These are phyloP conservation scores for Globomyces pollinis-pini DNA, from an alignment of 192 early-diverging fungal species.

Conservation along the genomic window DNA sequence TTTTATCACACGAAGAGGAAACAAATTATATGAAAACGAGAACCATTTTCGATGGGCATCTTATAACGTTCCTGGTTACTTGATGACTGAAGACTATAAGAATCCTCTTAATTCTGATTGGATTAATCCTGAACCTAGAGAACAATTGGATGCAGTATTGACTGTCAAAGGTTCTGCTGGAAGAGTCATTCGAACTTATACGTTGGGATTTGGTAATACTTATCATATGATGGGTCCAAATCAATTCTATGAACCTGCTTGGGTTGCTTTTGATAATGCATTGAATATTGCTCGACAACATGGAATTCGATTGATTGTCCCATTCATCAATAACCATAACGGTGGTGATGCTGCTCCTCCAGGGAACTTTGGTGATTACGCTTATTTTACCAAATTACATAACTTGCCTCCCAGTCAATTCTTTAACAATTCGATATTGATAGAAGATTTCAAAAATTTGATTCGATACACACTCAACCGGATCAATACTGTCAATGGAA, in stretches of 20 bases:
- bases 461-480: constrained; percentile 25
- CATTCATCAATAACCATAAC: constrained; percentile 37
- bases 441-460: constrained; percentile 20
- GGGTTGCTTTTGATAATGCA: constrained; percentile 31
- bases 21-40: constrained; percentile 12
- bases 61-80: constrained; percentile 36
- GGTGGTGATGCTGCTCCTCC: too few species aligned
- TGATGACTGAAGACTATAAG: constrained; percentile 31
- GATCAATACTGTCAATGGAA: constrained; percentile 35
- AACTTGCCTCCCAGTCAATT: constrained; percentile 15
- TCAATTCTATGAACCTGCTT: constrained; percentile 21
- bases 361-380: constrained; percentile 14
- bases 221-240: constrained; percentile 16
- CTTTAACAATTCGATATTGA: constrained; percentile 19
- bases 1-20: constrained; percentile 21
- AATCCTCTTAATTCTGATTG: not conserved
- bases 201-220: constrained; percentile 11
- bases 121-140: constrained; percentile 15
- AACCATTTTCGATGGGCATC: constrained; percentile 22
- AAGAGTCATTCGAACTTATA: constrained; percentile 23
- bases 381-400: not conserved
- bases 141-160: constrained; percentile 18
- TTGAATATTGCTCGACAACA: constrained; percentile 19
- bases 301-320: constrained; percentile 29
- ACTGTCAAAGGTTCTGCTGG: constrained; percentile 15